Conservation (phyloP, 164 flowering plant species). For the Nymphaea thermarum region DNA sequence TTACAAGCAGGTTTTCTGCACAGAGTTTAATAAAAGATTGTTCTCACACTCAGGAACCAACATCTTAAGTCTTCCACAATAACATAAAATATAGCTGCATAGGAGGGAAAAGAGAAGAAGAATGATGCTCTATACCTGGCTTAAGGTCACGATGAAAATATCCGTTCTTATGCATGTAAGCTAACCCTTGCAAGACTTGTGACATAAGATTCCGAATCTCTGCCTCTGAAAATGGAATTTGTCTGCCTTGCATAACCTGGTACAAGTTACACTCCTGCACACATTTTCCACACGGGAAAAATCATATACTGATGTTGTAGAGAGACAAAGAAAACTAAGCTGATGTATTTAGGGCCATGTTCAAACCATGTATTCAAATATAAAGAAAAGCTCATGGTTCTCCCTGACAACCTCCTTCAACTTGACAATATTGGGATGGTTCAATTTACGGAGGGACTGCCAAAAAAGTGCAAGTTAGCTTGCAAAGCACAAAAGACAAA, state of each 20-base stretch:
- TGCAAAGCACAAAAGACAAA: background rate
- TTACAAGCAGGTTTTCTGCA: slow-evolving; percentile 76
- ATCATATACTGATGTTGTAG: no score
- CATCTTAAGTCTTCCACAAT: no score
- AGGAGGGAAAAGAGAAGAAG: background rate
- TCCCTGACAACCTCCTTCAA: slow-evolving; percentile 73
- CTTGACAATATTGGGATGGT: slow-evolving; percentile 70
- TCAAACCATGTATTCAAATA: slow-evolving; percentile 75
- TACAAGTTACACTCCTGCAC: slow-evolving; percentile 64
- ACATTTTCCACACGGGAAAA: no score
- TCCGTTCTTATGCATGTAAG: slow-evolving; percentile 64
- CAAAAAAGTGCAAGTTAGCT: slow-evolving; percentile 5
- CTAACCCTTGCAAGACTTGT: slow-evolving; percentile 70
- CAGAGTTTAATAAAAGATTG: background rate
- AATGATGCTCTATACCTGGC: slow-evolving; percentile 40
- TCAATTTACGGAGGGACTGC: slow-evolving; percentile 71
- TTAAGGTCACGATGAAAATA: slow-evolving; percentile 81
- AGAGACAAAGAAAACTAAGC: background rate
- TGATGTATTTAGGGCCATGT: background rate
- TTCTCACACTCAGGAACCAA: no score
- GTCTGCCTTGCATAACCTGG: slow-evolving; percentile 52
- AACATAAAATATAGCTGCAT: background rate
- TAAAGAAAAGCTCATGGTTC: slow-evolving; percentile 65
- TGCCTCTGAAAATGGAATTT: slow-evolving; percentile 50
- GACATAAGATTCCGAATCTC: slow-evolving; percentile 56